Evolutionary conservation across 371 early-diverging fungal genomes (phyloP).

Genomic region (Rhizopus stolonifer): DNA sequence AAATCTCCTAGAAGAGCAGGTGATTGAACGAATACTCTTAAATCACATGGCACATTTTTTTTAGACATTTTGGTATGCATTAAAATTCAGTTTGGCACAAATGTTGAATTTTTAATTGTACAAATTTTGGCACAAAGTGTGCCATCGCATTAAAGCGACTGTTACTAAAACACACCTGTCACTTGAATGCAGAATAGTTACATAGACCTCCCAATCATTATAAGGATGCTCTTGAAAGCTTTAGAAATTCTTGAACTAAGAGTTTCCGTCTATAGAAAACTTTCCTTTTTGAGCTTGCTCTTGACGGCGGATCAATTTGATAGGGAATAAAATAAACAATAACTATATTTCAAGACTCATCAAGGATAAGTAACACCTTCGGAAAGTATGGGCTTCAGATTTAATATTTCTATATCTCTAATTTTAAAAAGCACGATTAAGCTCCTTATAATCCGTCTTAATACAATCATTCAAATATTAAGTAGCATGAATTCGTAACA

Average conservation of each 20-base stretch:
- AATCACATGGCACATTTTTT: no score
- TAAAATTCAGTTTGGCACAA: conserved; percentile 1
- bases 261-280: conserved; percentile 8
- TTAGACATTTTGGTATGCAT: no score
- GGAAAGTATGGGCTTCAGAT: neutral
- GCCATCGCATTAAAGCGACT: no score
- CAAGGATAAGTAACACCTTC: neutral
- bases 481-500: conserved; percentile 12
- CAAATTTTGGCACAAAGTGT: no score
- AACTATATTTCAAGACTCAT: no score
- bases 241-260: conserved; percentile 9
- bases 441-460: conserved; percentile 3
- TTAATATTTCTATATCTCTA: neutral
- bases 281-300: conserved; percentile 16
- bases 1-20: no score
- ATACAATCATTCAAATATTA: conserved; percentile 6
- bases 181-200: conserved; percentile 1
- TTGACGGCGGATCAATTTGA: conserved; percentile 10
- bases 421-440: conserved; percentile 8
- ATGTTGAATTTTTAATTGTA: no score
- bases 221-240: conserved; percentile 5
- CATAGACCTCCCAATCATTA: conserved; percentile 7
- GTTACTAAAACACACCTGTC: no score
- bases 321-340: no score
- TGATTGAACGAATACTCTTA: no score